Evolutionary conservation across 2,329 filamentous ascomycete genomes (phyloP).

Genomic region (Cytospora piceicola): DNA sequence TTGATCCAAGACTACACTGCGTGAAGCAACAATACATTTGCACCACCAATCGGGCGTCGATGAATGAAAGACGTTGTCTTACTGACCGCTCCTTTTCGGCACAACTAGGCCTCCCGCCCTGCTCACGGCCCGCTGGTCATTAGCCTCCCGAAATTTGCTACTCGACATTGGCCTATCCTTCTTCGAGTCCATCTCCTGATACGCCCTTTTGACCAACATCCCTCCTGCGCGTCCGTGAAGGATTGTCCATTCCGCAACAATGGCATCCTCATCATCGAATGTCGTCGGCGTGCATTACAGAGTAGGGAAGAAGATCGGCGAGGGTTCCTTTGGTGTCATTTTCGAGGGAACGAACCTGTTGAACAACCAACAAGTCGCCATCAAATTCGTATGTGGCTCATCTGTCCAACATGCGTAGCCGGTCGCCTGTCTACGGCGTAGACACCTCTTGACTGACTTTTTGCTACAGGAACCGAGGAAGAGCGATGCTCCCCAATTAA

Average conservation of each 20-base stretch:
- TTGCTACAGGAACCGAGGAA: slow-evolving; percentile 86
- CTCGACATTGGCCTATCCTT: slow-evolving; percentile 18
- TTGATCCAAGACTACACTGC: background rate
- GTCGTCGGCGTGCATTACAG: slow-evolving; percentile 98
- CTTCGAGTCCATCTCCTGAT: slow-evolving; percentile 15
- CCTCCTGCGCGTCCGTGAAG: slow-evolving; percentile 19
- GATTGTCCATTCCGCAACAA: slow-evolving; percentile 45
- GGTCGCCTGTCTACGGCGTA: background rate
- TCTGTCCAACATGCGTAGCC: slow-evolving; percentile 2
- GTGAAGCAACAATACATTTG: slow-evolving; percentile 5
- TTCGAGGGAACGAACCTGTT: slow-evolving; percentile 98
- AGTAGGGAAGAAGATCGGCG: slow-evolving; percentile 99
- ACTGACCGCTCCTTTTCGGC: slow-evolving; percentile 29
- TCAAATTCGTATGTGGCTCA: slow-evolving; percentile 84
- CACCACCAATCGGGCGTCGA: slow-evolving; percentile 5
- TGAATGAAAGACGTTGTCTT: slow-evolving; percentile 28
- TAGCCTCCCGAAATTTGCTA: slow-evolving; percentile 26
- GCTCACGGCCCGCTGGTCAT: slow-evolving; percentile 23
- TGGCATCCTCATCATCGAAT: slow-evolving; percentile 91
- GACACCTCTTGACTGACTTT: slow-evolving; percentile 26
- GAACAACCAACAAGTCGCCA: slow-evolving; percentile 98
- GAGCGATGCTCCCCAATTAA: slow-evolving; percentile 95
- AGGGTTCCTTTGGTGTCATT: slow-evolving; percentile 97
- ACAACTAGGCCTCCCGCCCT: slow-evolving; percentile 25
- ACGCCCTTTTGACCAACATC: slow-evolving; percentile 14